phyloP scores from a whole-genome alignment of 352 stramenopile species.

The Globisporangium okanoganense region DNA sequence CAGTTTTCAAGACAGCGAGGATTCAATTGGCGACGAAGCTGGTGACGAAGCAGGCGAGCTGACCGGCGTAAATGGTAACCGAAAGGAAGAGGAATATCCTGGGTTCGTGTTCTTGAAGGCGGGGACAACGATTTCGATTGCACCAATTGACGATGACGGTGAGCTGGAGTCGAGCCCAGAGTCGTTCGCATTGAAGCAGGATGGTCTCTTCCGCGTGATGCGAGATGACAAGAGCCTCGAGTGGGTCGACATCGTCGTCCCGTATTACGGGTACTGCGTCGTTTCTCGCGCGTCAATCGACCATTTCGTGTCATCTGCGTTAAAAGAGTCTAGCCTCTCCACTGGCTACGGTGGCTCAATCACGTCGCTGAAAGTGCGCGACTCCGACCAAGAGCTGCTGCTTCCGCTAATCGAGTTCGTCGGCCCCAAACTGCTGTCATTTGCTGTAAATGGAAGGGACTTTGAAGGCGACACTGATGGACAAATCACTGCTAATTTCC shows the following conservation, averaged over 20 bases:
- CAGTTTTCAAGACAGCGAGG: not conserved
- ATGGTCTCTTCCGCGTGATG: slow-evolving; percentile 7
- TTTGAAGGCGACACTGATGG: not conserved
- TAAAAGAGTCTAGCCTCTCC: not conserved
- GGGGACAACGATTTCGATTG: not conserved
- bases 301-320: not conserved
- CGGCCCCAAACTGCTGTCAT: not conserved
- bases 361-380: not conserved
- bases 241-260: slow-evolving; percentile 8
- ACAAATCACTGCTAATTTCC: not conserved
- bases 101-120: not conserved
- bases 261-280: not conserved
- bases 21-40: not conserved
- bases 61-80: not conserved
- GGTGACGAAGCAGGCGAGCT: not conserved
- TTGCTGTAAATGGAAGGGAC: not conserved
- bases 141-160: not conserved
- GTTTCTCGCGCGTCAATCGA: not conserved
- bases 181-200: not conserved
- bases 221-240: not conserved
- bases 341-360: not conserved
- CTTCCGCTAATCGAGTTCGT: not conserved
- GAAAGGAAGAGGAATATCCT: not conserved
- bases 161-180: not conserved
- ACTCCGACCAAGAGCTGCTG: not conserved